These are phyloP conservation scores for Actinidia polygama DNA, from an alignment of 179 eudicot genomes.

Conservation along the genomic window DNA sequence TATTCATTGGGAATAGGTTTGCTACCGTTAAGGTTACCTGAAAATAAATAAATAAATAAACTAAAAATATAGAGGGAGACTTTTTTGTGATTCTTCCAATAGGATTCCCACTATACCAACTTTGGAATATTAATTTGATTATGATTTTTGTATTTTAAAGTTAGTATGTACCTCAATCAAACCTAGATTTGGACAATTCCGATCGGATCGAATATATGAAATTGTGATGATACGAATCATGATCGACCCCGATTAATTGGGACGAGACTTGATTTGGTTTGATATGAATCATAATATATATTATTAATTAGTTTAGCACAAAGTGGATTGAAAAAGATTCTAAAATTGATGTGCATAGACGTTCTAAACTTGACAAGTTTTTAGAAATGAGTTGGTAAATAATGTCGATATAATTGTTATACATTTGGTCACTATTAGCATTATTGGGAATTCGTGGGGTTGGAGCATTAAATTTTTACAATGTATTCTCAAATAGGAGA, in stretches of 20 bases:
- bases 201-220: neutral
- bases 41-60: neutral
- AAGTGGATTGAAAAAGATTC: neutral
- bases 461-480: neutral
- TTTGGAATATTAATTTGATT: neutral
- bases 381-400: slow-evolving; percentile 15
- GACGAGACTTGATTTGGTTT: neutral
- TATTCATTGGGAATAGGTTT: slow-evolving; percentile 1
- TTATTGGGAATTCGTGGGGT: neutral
- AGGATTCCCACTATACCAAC: slow-evolving; percentile 28
- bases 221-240: too few relatives aligned
- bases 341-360: neutral
- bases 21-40: slow-evolving; percentile 28
- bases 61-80: neutral
- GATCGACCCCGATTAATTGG: too few relatives aligned
- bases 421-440: neutral
- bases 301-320: neutral
- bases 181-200: neutral
- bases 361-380: neutral
- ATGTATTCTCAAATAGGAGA: neutral
- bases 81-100: slow-evolving; percentile 29
- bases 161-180: neutral
- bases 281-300: neutral
- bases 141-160: neutral
- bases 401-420: neutral